phyloP scores from a whole-genome alignment of 2,329 filamentous ascomycete species.

The Lojkania enalia region DNA sequence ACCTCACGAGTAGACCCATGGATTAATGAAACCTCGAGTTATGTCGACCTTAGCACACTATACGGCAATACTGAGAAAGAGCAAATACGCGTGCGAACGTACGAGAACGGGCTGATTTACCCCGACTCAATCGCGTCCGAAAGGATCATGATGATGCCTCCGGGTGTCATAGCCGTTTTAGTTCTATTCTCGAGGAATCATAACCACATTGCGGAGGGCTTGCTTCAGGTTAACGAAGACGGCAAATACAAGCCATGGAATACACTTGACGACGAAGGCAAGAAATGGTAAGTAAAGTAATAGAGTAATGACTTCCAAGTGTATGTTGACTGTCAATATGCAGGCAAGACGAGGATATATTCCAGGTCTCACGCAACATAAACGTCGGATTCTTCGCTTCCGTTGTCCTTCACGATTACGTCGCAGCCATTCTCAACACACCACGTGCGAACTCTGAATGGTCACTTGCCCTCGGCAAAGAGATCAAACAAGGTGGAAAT shows the following conservation, averaged over 20 bases:
- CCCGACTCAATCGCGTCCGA: conserved; percentile 67
- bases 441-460: conserved; percentile 69
- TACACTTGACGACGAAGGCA: conserved; percentile 43
- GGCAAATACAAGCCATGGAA: conserved; percentile 69
- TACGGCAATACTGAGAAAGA: conserved; percentile 68
- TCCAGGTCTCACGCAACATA: conserved; percentile 50
- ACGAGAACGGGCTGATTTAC: conserved; percentile 65
- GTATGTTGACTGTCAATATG: conserved; percentile 1
- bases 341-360: conserved; percentile 46
- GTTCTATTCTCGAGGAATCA: conserved; percentile 72
- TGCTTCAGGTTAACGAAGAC: conserved; percentile 80
- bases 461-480: conserved; percentile 70
- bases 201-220: conserved; percentile 74
- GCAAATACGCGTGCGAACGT: conserved; percentile 64
- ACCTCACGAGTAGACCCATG: conserved; percentile 63
- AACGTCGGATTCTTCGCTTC: conserved; percentile 53
- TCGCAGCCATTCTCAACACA: conserved; percentile 73
- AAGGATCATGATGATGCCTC: conserved; percentile 63
- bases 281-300: conserved; percentile 18
- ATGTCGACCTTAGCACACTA: conserved; percentile 69
- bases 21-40: conserved; percentile 67
- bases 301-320: background rate
- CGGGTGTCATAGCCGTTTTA: conserved; percentile 62
- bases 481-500: conserved; percentile 46
- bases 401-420: conserved; percentile 75